phyloP scores from a whole-genome alignment of 208 protist genomes.

The Willaertia magna region DNA sequence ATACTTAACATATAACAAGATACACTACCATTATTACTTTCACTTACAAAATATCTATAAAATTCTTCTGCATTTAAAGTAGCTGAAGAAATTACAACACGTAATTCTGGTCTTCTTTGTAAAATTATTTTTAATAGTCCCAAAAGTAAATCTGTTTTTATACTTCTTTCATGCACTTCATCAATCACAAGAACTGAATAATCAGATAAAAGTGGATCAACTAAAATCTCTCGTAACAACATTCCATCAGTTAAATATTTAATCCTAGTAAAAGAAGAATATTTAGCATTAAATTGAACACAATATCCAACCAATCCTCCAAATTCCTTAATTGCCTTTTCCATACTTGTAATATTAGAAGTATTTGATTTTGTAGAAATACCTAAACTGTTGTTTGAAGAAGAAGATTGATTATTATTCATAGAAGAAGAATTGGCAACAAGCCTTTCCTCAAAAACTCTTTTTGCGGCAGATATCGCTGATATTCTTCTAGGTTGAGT shows the following conservation, averaged over 20 bases:
- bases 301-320: constrained; percentile 32
- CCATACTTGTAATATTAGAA: background rate
- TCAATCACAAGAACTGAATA: constrained; percentile 47
- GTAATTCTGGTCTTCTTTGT: constrained; percentile 48
- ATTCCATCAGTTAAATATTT: constrained; percentile 71
- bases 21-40: background rate
- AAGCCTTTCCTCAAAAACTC: constrained; percentile 51
- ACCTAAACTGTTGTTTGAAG: constrained; percentile 23
- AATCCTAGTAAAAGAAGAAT: constrained; percentile 34
- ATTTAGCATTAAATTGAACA: constrained; percentile 30
- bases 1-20: constrained; percentile 20
- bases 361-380: background rate
- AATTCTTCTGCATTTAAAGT: constrained; percentile 28
- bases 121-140: constrained; percentile 40
- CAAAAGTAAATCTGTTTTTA: constrained; percentile 33
- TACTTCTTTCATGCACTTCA: constrained; percentile 37
- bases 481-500: constrained; percentile 68
- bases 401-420: constrained; percentile 4
- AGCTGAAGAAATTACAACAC: constrained; percentile 76
- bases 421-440: background rate
- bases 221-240: constrained; percentile 54
- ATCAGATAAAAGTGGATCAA: constrained; percentile 42
- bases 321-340: background rate
- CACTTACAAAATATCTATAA: background rate
- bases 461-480: constrained; percentile 43